Percentiles rank a stretch among this genome's conserved stretches.
Evolutionary conservation across 306 rosid species (phyloP).

Genomic region (Hippophae gyantsensis): DNA sequence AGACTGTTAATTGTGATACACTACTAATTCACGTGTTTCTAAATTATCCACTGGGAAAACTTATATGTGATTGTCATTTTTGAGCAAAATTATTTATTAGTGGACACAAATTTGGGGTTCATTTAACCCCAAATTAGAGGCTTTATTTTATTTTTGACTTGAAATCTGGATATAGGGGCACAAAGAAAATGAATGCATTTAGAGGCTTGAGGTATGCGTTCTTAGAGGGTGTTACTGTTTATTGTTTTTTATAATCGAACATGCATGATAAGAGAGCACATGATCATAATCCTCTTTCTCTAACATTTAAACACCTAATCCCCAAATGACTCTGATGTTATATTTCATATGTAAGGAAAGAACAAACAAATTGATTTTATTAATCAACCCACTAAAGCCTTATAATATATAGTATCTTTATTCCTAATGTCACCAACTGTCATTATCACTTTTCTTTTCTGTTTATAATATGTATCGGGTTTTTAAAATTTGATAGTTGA

Average conservation of each 20-base stretch:
- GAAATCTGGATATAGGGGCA: no score
- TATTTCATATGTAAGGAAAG: no score
- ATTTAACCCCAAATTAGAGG: constrained; percentile 5
- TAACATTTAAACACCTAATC: background rate
- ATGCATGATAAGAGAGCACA: constrained; percentile 2
- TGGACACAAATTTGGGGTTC: constrained; percentile 1
- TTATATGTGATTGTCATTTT: constrained; percentile 2
- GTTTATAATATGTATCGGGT: no score
- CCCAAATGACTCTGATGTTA: background rate
- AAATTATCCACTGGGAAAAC: background rate
- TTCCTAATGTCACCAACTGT: no score
- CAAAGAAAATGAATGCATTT: no score
- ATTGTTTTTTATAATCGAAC: background rate
- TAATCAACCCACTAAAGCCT: no score
- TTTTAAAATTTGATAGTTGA: no score
- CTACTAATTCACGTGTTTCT: background rate
- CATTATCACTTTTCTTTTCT: no score
- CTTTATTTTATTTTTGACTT: no score
- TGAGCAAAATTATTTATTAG: background rate
- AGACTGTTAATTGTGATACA: background rate
- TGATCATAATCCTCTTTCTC: background rate
- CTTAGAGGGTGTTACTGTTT: background rate
- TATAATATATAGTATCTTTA: no score
- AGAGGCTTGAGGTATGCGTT: no score
- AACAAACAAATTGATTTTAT: no score